phyloP scores from a whole-genome alignment of 768 basidiomycete genomes.

The Leccinum uliginosum region DNA sequence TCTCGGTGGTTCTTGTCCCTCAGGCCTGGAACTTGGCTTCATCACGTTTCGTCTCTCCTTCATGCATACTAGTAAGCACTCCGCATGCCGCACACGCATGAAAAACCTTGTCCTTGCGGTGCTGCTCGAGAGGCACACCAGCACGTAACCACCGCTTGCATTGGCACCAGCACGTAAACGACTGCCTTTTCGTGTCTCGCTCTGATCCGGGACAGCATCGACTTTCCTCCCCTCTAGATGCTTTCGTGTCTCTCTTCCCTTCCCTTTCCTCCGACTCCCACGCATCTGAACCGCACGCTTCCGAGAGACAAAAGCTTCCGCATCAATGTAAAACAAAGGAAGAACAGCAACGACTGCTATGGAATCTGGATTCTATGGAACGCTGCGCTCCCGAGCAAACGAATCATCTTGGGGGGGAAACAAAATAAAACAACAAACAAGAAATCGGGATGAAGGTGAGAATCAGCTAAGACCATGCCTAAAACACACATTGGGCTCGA shows the following conservation, averaged over 20 bases:
- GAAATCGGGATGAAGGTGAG: constrained; percentile 16
- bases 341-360: neutral
- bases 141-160: constrained; percentile 7
- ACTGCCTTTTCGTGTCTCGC: constrained; percentile 1
- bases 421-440: neutral
- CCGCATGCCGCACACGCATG: neutral
- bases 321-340: neutral
- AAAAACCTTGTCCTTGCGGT: constrained; percentile 31
- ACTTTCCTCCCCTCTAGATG: neutral
- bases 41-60: constrained; percentile 1
- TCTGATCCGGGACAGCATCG: constrained; percentile 15
- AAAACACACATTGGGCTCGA: constrained; percentile 22
- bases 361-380: neutral
- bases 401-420: neutral
- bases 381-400: neutral
- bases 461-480: constrained; percentile 23
- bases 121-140: constrained; percentile 21
- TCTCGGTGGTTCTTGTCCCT: neutral
- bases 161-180: neutral
- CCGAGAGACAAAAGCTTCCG: constrained; percentile 13
- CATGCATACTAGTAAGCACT: neutral
- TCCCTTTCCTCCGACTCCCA: constrained; percentile 14
- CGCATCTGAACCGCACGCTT: constrained; percentile 18
- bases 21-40: neutral
- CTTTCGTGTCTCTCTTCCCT: neutral